phyloP scores from a whole-genome alignment of 768 basidiomycete genomes.

The Tricholoma bakamatsutake region DNA sequence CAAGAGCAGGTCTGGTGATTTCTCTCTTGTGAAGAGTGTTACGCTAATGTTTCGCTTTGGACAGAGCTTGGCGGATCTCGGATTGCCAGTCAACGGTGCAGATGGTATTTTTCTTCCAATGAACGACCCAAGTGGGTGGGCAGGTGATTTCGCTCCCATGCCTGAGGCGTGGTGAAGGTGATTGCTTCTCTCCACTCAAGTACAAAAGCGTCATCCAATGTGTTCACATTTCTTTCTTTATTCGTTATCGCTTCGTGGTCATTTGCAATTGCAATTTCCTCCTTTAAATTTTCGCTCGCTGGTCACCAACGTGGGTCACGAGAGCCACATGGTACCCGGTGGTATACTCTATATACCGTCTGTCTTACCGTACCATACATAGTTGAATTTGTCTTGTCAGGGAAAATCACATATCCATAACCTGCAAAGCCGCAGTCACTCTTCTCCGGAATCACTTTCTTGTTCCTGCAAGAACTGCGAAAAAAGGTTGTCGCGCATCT shows the following conservation, averaged over 20 bases:
- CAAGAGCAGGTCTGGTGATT: slow-evolving; percentile 73
- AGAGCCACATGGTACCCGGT: too few species aligned
- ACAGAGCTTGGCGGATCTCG: slow-evolving; percentile 84
- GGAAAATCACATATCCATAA: not conserved
- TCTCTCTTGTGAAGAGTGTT: not conserved
- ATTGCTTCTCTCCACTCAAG: not conserved
- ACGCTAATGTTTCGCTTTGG: slow-evolving; percentile 3
- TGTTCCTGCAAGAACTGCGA: slow-evolving; percentile 85
- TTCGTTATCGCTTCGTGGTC: not conserved
- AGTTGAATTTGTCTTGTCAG: not conserved
- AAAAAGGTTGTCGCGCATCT: not conserved
- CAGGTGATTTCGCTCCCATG: slow-evolving; percentile 66
- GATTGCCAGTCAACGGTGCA: slow-evolving; percentile 85
- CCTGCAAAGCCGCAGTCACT: slow-evolving; percentile 15
- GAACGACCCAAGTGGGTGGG: slow-evolving; percentile 68
- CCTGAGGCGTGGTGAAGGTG: slow-evolving; percentile 75
- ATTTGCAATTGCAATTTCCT: not conserved
- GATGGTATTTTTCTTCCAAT: slow-evolving; percentile 86
- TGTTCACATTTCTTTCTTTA: not conserved
- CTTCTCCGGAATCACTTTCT: slow-evolving; percentile 69
- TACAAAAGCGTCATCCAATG: not conserved
- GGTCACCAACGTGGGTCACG: too few species aligned
- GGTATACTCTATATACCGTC: too few species aligned
- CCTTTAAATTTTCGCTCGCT: not conserved
- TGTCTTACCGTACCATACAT: not conserved